These are phyloP conservation scores for Caloboletus firmus DNA, from an alignment of 1,284 basidiomycete genomes.

Conservation along the genomic window DNA sequence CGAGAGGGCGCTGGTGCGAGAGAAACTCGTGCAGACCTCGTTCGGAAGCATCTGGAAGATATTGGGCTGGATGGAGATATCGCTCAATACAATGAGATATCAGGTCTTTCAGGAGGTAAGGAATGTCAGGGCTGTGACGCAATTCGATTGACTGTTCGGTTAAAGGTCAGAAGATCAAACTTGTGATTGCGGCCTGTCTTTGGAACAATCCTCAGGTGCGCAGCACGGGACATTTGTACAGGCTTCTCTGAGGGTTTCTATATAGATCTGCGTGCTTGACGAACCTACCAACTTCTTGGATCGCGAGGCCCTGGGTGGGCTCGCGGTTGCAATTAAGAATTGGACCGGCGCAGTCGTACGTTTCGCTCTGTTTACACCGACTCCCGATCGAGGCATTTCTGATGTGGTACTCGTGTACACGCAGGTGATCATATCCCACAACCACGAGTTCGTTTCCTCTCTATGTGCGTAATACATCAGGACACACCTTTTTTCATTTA, in stretches of 20 bases:
- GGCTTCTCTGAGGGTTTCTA: slow-evolving; percentile 22
- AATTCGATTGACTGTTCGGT: slow-evolving; percentile 27
- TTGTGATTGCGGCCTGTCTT: slow-evolving; percentile 91
- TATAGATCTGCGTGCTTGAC: slow-evolving; percentile 73
- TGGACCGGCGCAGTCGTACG: slow-evolving; percentile 92
- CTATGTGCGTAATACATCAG: slow-evolving; percentile 60
- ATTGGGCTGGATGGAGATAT: slow-evolving; percentile 97
- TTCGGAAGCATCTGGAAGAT: slow-evolving; percentile 89
- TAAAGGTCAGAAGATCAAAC: slow-evolving; percentile 92
- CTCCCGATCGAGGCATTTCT: slow-evolving; percentile 20
- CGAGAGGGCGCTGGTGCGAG: slow-evolving; percentile 89
- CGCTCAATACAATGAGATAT: slow-evolving; percentile 95
- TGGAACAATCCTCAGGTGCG: slow-evolving; percentile 91
- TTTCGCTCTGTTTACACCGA: slow-evolving; percentile 20
- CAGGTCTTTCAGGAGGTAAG: slow-evolving; percentile 81
- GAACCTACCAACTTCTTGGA: slow-evolving; percentile 99
- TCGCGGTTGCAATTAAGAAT: slow-evolving; percentile 94
- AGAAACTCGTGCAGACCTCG: slow-evolving; percentile 77
- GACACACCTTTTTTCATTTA: slow-evolving; percentile 12
- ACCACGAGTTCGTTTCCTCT: slow-evolving; percentile 87
- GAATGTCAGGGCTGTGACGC: slow-evolving; percentile 8
- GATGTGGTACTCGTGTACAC: slow-evolving; percentile 19
- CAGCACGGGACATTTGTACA: not conserved
- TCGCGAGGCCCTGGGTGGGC: slow-evolving; percentile 84
- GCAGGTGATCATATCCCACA: slow-evolving; percentile 96